Conservation (phyloP, 805 yeast genomes). For the Ogataea pini region DNA sequence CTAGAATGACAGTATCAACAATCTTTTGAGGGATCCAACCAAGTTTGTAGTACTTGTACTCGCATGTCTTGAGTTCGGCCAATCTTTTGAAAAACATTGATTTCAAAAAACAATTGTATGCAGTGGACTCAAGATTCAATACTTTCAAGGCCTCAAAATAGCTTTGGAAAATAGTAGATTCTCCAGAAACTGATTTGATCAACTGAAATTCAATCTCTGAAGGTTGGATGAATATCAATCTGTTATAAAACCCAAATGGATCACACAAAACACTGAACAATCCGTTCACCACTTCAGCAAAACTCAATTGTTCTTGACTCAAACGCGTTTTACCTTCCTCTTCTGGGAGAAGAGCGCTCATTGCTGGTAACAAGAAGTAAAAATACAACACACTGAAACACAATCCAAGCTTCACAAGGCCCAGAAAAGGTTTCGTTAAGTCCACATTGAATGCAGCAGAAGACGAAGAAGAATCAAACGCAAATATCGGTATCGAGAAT, state of each 20-base stretch:
- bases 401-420: constrained; percentile 29
- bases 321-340: constrained; percentile 7
- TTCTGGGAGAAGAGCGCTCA: constrained; percentile 8
- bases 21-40: constrained; percentile 8
- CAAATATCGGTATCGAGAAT: constrained; percentile 34
- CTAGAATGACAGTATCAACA: constrained; percentile 13
- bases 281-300: constrained; percentile 9
- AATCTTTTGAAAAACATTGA: constrained; percentile 24
- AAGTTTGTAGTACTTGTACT: constrained; percentile 1
- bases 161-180: not conserved
- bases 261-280: constrained; percentile 10
- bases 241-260: constrained; percentile 19
- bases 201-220: constrained; percentile 20
- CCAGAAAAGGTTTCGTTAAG: constrained; percentile 29
- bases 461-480: constrained; percentile 25
- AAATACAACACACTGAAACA: constrained; percentile 24
- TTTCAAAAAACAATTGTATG: constrained; percentile 24
- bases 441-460: constrained; percentile 20
- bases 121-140: constrained; percentile 8
- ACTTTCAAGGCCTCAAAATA: constrained; percentile 12
- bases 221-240: constrained; percentile 12
- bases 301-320: constrained; percentile 2
- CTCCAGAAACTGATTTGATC: constrained; percentile 6
- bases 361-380: constrained; percentile 23
- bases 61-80: constrained; percentile 13